Conservation (phyloP, 2,329 filamentous ascomycete species). For the Bisporella sp. region DNA sequence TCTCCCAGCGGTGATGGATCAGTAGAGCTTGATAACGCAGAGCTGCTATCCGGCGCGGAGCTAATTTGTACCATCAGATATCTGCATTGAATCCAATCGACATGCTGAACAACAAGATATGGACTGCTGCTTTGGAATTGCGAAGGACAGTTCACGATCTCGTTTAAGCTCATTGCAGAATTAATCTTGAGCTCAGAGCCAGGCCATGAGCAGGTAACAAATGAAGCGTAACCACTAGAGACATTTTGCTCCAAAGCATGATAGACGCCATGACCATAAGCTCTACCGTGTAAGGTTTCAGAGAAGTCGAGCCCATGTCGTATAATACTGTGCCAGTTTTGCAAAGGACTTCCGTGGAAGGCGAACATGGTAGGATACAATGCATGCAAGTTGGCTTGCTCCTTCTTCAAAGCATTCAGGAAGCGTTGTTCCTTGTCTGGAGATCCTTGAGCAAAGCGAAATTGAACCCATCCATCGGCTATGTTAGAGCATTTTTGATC, state of each 20-base stretch:
- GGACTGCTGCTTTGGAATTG: slow-evolving; percentile 50
- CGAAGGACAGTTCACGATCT: slow-evolving; percentile 69
- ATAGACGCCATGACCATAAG: slow-evolving; percentile 76
- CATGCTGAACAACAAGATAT: slow-evolving; percentile 64
- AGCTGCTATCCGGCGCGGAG: not conserved
- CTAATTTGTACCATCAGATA: slow-evolving; percentile 62
- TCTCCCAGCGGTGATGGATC: slow-evolving; percentile 1
- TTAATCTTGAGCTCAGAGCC: slow-evolving; percentile 55
- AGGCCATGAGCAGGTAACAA: slow-evolving; percentile 46
- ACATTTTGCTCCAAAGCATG: slow-evolving; percentile 55
- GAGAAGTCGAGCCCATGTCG: slow-evolving; percentile 73
- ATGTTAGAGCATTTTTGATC: slow-evolving; percentile 50
- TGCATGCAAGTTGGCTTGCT: slow-evolving; percentile 27
- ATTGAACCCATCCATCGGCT: slow-evolving; percentile 61
- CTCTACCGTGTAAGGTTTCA: slow-evolving; percentile 54
- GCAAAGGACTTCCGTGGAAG: slow-evolving; percentile 73
- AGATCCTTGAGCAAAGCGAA: slow-evolving; percentile 80
- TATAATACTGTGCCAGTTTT: slow-evolving; percentile 88
- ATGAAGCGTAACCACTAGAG: slow-evolving; percentile 34
- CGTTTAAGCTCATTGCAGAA: slow-evolving; percentile 66
- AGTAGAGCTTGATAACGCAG: not conserved
- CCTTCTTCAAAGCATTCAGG: slow-evolving; percentile 48
- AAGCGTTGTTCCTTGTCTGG: slow-evolving; percentile 82
- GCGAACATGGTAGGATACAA: slow-evolving; percentile 68
- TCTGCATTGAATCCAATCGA: slow-evolving; percentile 85